Base-by-base conservation (phyloP, 306 rosid genomes). In the Carpinus viminea region DNA sequence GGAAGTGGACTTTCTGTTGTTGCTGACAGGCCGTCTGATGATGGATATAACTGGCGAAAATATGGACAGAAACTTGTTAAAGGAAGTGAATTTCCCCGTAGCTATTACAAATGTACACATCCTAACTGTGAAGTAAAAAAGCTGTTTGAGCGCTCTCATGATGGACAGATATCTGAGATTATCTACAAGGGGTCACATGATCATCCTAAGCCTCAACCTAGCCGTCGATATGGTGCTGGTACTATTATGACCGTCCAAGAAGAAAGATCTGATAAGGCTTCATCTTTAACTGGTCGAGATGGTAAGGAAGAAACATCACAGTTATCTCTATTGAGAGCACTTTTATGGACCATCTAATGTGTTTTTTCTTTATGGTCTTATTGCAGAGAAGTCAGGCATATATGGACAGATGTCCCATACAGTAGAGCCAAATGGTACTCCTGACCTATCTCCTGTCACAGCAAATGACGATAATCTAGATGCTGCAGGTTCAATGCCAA, bases 111-210 rank as follows among this genome's bases (percentile, higher is more conserved):
- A 83, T 95, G 98, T 68, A 95, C 98, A 17, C 96, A 95, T 82
- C 98, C 99, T 41, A 90, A 88, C 84, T 95, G 99, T 85, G 99
- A 95, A 89, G 99, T 95, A 87, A 95, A 95, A 81, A 95, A 95
- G 80, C 89, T 95, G 36, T 95, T 95, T 70, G 98, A 95, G 87
- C 96, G 98, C 72, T 87, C 96, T 76, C 90, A 91, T 79, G 98
- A 95, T 26, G 99, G 99, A 70, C 99, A 91, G 81, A 93, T 95
- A 82, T 89, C 92, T 17, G 99, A 95, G 90, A 93, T 95, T 76
- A 81, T 95, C 83, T 95, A 95, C 88, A 95, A 93, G 83, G 99
- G 99, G 72, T 87, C 89, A 64, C 99, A 95, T 82, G 97, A 93
- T 86, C 99, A 95, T 85, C 96, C 99, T 75, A 95, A 93, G 81